Base-by-base conservation (phyloP, 768 basidiomycete genomes). In the Butyriboletus loyo region DNA sequence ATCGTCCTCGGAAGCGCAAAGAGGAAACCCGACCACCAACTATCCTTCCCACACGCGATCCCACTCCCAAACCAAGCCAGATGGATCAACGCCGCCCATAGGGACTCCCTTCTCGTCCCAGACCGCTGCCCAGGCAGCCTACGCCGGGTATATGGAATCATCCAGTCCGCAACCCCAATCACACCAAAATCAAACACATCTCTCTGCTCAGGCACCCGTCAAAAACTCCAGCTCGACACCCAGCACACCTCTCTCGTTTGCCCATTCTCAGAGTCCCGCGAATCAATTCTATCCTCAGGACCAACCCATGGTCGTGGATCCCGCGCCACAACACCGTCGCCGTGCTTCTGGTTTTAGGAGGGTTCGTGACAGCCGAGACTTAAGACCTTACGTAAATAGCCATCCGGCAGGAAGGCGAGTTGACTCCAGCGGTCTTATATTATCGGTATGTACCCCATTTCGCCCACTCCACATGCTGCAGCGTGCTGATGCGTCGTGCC, bases 271-370 rank as follows among this genome's bases (percentile, higher is more conserved):
- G 42, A 75, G 74, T 47, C 75, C 80, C 27, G 70, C 74, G 19
- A 72, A 75, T 49, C 83, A 82, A 38, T 79, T 81, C 55, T 86
- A 83, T 58, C 67, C 81, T 17, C 80, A 82, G 58, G 83, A 86
- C 53, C 85, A 87, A 53, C 62, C 81, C 52, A 90, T 90, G 89
- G 72, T 76, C 38, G 83, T 91, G n/a, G 89, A 90, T 66, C 64
- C 72, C 59, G 50, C 79, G 69, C 55, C 72, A 15, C 73, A 74
- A 31, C 81, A 81, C 55, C 85, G 82, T 67, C 80, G 86, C 62
- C 80, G 89, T 32, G 79, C 85, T 9, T 78, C 82, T 50, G 95
- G 90, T 21, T 87, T 95, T 65, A 81, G 87, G 65, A 79, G 88
- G 54, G 81, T 97, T 17, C 83, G 87, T 55, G 86, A 87, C 59